Percentiles rank a stretch among this genome's conserved stretches.
Conservation (phyloP, 768 basidiomycete species). For the Phlebiopsis gigantea region DNA sequence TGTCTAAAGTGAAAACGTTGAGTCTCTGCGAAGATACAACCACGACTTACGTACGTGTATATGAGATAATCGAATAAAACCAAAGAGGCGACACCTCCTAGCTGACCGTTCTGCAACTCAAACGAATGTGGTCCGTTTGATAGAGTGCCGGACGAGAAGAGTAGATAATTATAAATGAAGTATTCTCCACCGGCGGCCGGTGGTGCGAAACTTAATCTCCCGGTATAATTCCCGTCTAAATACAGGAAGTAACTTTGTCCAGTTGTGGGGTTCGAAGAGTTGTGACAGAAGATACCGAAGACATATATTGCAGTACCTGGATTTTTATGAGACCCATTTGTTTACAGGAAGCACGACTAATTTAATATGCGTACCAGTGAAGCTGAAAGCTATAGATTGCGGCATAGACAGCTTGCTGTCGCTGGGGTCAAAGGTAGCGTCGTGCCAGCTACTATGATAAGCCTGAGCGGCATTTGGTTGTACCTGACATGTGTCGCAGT, state of each 20-base stretch:
- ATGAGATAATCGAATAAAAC: neutral
- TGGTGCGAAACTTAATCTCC: neutral
- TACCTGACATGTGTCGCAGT: neutral
- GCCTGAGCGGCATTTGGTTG: neutral
- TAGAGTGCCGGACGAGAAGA: neutral
- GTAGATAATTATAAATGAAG: neutral
- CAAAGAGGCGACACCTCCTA: neutral
- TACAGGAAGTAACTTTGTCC: neutral
- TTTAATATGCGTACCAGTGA: neutral
- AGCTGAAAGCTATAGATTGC: neutral
- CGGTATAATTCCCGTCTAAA: neutral
- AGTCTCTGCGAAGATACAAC: too few relatives aligned
- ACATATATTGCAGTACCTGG: too few relatives aligned
- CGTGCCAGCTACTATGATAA: neutral
- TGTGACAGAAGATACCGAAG: too few relatives aligned
- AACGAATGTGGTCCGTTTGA: neutral
- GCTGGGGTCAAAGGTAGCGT: neutral
- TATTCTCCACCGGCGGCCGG: neutral
- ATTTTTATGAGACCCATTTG: neutral
- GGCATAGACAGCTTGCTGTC: neutral
- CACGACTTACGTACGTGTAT: neutral
- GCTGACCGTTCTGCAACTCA: neutral
- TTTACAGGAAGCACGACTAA: neutral
- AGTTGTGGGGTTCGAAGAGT: too few relatives aligned
- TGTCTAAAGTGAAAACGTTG: too few relatives aligned